Base-by-base conservation (phyloP, 1,284 basidiomycete genomes). In the Termitomyces sp. region DNA sequence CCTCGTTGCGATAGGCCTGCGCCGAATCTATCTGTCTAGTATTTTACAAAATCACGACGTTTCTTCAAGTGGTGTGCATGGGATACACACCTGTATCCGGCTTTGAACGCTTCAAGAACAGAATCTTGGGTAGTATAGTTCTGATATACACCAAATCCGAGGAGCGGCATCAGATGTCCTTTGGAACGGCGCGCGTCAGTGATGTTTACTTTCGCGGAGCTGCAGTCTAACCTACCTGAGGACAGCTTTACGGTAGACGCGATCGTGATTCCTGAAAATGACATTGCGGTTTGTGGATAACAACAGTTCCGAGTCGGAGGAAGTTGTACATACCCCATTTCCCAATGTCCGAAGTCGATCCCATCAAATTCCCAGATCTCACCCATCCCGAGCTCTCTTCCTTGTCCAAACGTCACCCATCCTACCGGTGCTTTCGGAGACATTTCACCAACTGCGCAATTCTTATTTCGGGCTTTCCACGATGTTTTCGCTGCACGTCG, bases 101-200 rank as follows among this genome's bases (percentile, higher is more conserved):
- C 77, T 55, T 79, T 76, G 57, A 93, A 68, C 1, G 91, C 91
- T 41, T 83, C 78, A 19, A 83, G 64, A n/a, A 84, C 80, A 9
- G 85, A 83, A 0, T 77, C 65, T 30, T 72, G 74, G 21, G 81
- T 68, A 46, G 80, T 77, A 57, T 81, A 74, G 70, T 87, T 86
- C 62, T 86, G 79, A 63, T 86, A 94, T 10, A 93, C 87, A 13
- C 91, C 91, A 50, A 92, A 84, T 1, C 91, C 91, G 0, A 94
- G 75, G n/a, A 80, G 68, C 39, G 91, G 91, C 69, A 93, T 84
- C 28, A 64, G 50, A 64, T 79, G 70, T 3, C 82, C 84, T 80
- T 55, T 35, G 24, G 31, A 8, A 10, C n/a, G n/a, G n/a, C 4
- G 21, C 21, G 2, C 30, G 34, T 58, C 21, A 60, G 46, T 11